Conservation (phyloP, 495 filamentous ascomycete genomes). For the Neurospora sublineolata region DNA sequence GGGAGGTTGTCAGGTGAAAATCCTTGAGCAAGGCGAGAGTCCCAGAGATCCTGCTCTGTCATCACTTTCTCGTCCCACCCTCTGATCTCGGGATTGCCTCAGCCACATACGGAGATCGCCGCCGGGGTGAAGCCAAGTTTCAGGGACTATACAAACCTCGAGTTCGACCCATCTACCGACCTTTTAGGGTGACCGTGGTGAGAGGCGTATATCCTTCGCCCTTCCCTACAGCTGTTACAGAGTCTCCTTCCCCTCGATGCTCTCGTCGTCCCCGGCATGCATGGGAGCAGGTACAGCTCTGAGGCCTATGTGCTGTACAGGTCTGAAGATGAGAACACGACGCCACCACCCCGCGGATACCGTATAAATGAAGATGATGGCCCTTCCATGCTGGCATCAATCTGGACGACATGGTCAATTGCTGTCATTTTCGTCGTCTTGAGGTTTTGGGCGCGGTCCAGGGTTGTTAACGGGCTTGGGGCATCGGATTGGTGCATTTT, state of each 20-base stretch:
- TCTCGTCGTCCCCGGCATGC: not conserved
- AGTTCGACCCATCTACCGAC: not conserved
- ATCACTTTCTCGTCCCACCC: not conserved
- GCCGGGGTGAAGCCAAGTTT: not conserved
- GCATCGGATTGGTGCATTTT: constrained; percentile 11
- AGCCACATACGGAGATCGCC: not conserved
- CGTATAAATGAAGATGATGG: not conserved
- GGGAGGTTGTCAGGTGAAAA: not conserved
- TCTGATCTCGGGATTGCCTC: not conserved
- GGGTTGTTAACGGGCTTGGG: constrained; percentile 9
- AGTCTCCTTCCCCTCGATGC: not conserved
- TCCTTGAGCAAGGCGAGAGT: not conserved
- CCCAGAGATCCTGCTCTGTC: not conserved
- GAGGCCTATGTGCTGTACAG: not conserved
- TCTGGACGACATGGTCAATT: constrained; percentile 7
- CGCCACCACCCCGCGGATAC: not conserved
- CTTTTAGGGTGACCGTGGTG: not conserved
- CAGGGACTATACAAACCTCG: not conserved
- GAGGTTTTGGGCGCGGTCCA: constrained; percentile 14
- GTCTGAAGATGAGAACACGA: not conserved
- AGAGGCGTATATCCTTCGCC: not conserved
- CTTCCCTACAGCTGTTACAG: not conserved
- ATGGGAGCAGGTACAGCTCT: not conserved
- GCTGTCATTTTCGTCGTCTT: constrained; percentile 12
- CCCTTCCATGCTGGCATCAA: constrained; percentile 6